Conservation (phyloP, 2,329 filamentous ascomycete genomes). For the Colletotrichum theobromicola region DNA sequence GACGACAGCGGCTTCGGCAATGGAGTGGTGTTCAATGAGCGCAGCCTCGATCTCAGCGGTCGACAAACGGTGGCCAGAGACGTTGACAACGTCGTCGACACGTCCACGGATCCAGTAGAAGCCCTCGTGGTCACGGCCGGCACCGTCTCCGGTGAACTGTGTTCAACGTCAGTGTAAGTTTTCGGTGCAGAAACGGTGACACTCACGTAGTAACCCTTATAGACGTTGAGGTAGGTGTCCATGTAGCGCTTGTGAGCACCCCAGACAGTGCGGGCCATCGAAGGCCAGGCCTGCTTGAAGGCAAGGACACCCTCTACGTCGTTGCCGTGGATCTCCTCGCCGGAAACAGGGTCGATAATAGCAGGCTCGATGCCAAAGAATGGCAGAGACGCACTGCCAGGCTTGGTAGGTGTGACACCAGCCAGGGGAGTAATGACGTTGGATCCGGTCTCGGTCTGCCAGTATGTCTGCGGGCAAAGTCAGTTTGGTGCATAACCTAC, state of each 20-base stretch:
- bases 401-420: constrained; percentile 94
- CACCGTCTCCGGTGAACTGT: constrained; percentile 90
- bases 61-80: constrained; percentile 93
- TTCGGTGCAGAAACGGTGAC: background rate
- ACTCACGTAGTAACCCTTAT: constrained; percentile 96
- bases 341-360: constrained; percentile 95
- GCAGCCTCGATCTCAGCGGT: constrained; percentile 98
- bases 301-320: constrained; percentile 96
- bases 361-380: constrained; percentile 99
- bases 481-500: background rate
- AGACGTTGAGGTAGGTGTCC: constrained; percentile 98
- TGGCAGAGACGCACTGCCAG: constrained; percentile 91
- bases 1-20: constrained; percentile 95
- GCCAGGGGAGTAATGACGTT: constrained; percentile 94
- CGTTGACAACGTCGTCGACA: constrained; percentile 98
- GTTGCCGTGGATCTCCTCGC: constrained; percentile 91
- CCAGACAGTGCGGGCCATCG: constrained; percentile 98
- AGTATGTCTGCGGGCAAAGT: constrained; percentile 77
- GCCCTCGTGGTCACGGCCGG: constrained; percentile 93
- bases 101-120: constrained; percentile 99
- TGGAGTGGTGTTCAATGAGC: constrained; percentile 86
- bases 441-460: constrained; percentile 98
- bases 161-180: background rate
- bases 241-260: constrained; percentile 98
- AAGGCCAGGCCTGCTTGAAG: constrained; percentile 98